Percentiles rank a stretch among this genome's conserved stretches.
Conservation (phyloP, 805 yeast genomes). For the Starmerella davenportii region DNA sequence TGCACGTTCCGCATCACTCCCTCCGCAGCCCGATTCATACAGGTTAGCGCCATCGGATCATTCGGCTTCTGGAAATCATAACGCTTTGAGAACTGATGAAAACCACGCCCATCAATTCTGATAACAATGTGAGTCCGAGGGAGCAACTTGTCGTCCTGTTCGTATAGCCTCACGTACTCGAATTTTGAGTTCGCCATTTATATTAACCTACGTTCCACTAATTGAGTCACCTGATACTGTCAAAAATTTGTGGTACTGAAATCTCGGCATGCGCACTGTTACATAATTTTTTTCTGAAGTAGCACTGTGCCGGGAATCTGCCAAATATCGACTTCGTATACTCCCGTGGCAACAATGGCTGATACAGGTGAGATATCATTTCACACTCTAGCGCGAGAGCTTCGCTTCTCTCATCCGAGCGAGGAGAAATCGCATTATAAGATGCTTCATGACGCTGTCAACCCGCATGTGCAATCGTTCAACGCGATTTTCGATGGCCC, state of each 20-base stretch:
- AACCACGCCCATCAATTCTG: constrained; percentile 84
- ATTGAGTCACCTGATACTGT: too few relatives aligned
- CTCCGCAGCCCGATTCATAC: constrained; percentile 69
- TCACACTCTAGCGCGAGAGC: constrained; percentile 74
- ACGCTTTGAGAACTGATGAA: constrained; percentile 54
- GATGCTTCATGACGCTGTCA: constrained; percentile 68
- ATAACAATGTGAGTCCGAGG: constrained; percentile 71
- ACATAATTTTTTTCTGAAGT: too few relatives aligned
- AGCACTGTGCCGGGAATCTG: too few relatives aligned
- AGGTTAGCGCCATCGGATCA: constrained; percentile 52
- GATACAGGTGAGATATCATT: constrained; percentile 25
- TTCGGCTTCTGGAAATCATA: constrained; percentile 79
- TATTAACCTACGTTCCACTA: neutral
- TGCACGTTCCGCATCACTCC: constrained; percentile 45
- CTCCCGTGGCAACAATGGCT: neutral
- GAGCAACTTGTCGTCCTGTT: constrained; percentile 48
- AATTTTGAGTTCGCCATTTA: constrained; percentile 64
- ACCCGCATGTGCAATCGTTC: constrained; percentile 91
- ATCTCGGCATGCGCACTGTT: too few relatives aligned
- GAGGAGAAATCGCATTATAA: constrained; percentile 71
- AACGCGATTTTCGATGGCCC: constrained; percentile 85
- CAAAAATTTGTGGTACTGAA: too few relatives aligned
- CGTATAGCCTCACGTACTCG: constrained; percentile 75
- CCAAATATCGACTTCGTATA: too few relatives aligned
- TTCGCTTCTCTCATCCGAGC: constrained; percentile 75